Evolutionary conservation across 2,329 filamentous ascomycete species (phyloP).

Genomic region (Fusarium sp.): DNA sequence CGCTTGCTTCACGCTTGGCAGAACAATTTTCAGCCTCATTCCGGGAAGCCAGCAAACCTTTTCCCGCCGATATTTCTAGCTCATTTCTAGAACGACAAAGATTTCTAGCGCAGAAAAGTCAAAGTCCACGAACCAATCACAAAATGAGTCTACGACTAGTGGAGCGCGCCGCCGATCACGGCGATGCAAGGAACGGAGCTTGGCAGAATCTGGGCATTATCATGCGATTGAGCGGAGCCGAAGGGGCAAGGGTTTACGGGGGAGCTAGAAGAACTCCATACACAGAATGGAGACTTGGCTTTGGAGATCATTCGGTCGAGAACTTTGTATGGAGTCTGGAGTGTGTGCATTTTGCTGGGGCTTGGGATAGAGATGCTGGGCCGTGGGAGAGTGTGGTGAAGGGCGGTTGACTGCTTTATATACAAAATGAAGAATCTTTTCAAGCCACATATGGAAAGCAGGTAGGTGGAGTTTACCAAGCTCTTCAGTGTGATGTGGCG

Average conservation of each 20-base stretch:
- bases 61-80: conserved; percentile 17
- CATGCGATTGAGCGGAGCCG: background rate
- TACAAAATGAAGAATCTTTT: background rate
- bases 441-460: background rate
- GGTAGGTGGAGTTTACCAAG: background rate
- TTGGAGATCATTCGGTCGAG: background rate
- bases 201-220: conserved; percentile 7
- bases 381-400: background rate
- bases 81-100: conserved; percentile 21
- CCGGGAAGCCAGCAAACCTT: conserved; percentile 5
- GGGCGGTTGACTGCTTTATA: background rate
- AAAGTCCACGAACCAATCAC: background rate
- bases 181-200: conserved; percentile 6
- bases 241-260: background rate
- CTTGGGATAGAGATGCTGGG: background rate
- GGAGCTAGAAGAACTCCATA: conserved; percentile 27
- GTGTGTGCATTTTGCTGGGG: background rate
- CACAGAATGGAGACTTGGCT: background rate
- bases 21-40: conserved; percentile 28
- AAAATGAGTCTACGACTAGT: conserved; percentile 14
- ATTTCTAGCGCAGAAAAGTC: conserved; percentile 19
- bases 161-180: conserved; percentile 23
- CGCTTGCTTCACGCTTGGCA: conserved; percentile 1
- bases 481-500: background rate
- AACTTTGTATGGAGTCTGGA: background rate